phyloP scores from a whole-genome alignment of 768 basidiomycete species.

The Phylloporus sp. region DNA sequence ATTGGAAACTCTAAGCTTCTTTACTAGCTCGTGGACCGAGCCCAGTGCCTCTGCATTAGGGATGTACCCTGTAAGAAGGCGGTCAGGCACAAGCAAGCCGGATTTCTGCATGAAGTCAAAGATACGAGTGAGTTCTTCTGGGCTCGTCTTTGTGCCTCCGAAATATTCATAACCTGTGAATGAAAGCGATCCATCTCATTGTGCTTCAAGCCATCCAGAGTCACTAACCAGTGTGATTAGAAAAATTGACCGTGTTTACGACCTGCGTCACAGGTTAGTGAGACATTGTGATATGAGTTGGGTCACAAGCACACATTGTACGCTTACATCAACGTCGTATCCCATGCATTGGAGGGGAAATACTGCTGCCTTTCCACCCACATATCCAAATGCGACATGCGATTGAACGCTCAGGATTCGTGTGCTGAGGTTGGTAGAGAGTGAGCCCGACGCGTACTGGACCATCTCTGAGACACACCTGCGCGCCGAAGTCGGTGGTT shows the following conservation, averaged over 20 bases:
- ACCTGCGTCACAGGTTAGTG: constrained; percentile 41
- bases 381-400: constrained; percentile 92
- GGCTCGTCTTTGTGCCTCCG: constrained; percentile 75
- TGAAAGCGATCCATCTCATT: neutral
- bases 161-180: constrained; percentile 73
- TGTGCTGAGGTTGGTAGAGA: constrained; percentile 22
- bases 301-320: neutral
- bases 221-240: constrained; percentile 81
- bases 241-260: constrained; percentile 91
- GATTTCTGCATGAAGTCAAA: constrained; percentile 73
- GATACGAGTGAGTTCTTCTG: constrained; percentile 71
- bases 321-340: constrained; percentile 89
- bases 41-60: constrained; percentile 76
- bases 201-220: neutral
- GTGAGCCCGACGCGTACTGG: neutral
- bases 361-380: constrained; percentile 78
- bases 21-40: constrained; percentile 60
- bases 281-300: neutral
- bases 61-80: constrained; percentile 89
- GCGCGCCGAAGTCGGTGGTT: neutral
- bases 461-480: constrained; percentile 4
- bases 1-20: constrained; percentile 52
- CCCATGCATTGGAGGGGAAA: constrained; percentile 83
- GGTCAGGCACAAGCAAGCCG: constrained; percentile 63
- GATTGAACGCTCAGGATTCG: constrained; percentile 89